Evolutionary conservation across 2,329 filamentous ascomycete genomes (phyloP).

Genomic region (Penicillium frequentans): DNA sequence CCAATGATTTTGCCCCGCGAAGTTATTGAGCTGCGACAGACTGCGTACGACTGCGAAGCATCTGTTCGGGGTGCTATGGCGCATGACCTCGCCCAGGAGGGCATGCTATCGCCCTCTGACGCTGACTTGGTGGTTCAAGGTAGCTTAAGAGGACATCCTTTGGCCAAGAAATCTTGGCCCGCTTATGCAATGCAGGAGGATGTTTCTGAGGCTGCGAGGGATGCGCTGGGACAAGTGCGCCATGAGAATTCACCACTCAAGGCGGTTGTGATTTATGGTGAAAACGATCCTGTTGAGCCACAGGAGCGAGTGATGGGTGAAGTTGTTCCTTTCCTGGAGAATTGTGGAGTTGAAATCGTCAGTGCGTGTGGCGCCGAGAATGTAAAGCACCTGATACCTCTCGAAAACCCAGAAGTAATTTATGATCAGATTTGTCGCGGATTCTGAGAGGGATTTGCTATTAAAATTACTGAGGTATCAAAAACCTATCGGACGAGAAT

Average conservation of each 20-base stretch:
- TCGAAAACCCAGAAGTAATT: conserved; percentile 20
- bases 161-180: conserved; percentile 38
- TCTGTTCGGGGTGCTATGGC: conserved; percentile 31
- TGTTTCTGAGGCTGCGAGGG: conserved; percentile 20
- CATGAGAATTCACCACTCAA: conserved; percentile 8
- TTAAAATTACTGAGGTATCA: too few species aligned
- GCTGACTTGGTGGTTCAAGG: conserved; percentile 22
- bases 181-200: conserved; percentile 37
- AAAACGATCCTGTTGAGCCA: conserved; percentile 34
- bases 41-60: conserved; percentile 32
- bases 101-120: conserved; percentile 14
- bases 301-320: conserved; percentile 29
- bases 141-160: conserved; percentile 29
- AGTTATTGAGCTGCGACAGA: conserved; percentile 35
- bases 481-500: too few species aligned
- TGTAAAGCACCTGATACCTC: conserved; percentile 25
- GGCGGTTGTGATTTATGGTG: conserved; percentile 31
- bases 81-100: conserved; percentile 32
- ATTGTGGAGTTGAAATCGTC: conserved; percentile 7
- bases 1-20: conserved; percentile 32
- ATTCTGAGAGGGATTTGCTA: not conserved
- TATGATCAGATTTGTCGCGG: conserved; percentile 6
- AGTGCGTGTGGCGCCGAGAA: conserved; percentile 6
- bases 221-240: conserved; percentile 2
- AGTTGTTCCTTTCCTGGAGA: conserved; percentile 18